Conservation (phyloP, 208 protist species). For the Leishmania turanica region DNA sequence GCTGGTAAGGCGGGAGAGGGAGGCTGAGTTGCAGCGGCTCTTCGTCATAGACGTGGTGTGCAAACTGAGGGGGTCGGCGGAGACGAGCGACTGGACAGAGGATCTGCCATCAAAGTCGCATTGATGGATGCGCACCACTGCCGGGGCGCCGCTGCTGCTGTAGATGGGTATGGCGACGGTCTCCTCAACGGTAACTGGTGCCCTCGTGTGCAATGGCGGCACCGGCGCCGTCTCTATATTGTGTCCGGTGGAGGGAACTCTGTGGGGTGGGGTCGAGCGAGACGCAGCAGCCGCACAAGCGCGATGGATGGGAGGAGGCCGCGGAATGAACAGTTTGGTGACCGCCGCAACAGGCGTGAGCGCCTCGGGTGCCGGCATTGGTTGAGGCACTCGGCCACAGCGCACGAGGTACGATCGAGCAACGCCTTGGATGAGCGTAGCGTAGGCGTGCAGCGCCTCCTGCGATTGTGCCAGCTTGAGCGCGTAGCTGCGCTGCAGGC, state of each 20-base stretch:
- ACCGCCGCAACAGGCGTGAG: not conserved
- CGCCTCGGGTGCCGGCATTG: not conserved
- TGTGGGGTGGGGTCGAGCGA: not conserved
- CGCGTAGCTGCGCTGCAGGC: constrained; percentile 19
- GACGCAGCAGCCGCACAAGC: not conserved
- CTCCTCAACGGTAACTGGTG: not conserved
- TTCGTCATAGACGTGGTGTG: not conserved
- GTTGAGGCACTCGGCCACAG: not conserved
- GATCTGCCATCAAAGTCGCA: not conserved
- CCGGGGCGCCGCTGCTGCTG: not conserved
- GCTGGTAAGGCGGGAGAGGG: constrained; percentile 17
- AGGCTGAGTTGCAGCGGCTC: constrained; percentile 4
- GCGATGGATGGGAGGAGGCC: not conserved
- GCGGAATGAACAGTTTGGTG: not conserved
- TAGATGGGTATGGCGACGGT: not conserved
- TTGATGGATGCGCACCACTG: not conserved
- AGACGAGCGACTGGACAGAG: not conserved
- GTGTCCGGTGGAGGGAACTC: not conserved
- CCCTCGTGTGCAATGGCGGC: not conserved
- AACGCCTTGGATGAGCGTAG: constrained; percentile 54
- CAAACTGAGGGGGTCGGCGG: not conserved
- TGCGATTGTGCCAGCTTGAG: constrained; percentile 10
- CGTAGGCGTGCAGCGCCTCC: constrained; percentile 57
- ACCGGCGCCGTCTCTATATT: not conserved
- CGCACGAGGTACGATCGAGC: constrained; percentile 31